These are phyloP conservation scores for Cryptococcus depauperatus DNA, from an alignment of 1,284 basidiomycete genomes.

Conservation along the genomic window DNA sequence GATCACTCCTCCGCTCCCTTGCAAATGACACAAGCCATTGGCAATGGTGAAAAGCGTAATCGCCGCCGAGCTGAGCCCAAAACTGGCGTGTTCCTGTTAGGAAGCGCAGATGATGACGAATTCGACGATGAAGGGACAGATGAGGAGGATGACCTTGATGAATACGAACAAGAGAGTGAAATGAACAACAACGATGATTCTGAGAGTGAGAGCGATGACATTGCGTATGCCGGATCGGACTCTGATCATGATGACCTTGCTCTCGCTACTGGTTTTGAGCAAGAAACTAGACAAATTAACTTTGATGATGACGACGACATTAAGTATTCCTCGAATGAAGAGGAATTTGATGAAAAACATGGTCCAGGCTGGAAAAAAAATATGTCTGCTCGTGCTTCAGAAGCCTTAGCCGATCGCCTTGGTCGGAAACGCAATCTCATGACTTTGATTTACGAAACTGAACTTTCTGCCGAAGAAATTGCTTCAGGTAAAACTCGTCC, in stretches of 20 bases:
- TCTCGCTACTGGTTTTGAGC: conserved; percentile 41
- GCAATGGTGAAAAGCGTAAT: conserved; percentile 18
- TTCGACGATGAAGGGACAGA: conserved; percentile 39
- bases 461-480: conserved; percentile 65
- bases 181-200: conserved; percentile 36
- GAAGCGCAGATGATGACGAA: conserved; percentile 38
- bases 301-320: conserved; percentile 37
- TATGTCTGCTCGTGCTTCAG: conserved; percentile 56
- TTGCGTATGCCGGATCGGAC: conserved; percentile 72
- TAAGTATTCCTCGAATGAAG: conserved; percentile 45
- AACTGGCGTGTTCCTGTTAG: conserved; percentile 35
- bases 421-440: conserved; percentile 64
- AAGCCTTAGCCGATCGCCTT: conserved; percentile 48
- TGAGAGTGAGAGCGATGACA: conserved; percentile 42
- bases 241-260: conserved; percentile 49
- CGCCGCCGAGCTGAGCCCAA: conserved; percentile 34
- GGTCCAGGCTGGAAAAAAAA: conserved; percentile 71
- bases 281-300: conserved; percentile 45
- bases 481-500: conserved; percentile 48
- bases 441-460: conserved; percentile 71
- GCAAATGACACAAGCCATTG: conserved; percentile 28
- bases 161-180: conserved; percentile 34
- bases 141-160: conserved; percentile 40
- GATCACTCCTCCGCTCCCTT: conserved; percentile 64
- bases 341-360: conserved; percentile 44